These are phyloP conservation scores for Huntiella omanensis DNA, from an alignment of 2,329 filamentous ascomycete species.

Conservation along the genomic window DNA sequence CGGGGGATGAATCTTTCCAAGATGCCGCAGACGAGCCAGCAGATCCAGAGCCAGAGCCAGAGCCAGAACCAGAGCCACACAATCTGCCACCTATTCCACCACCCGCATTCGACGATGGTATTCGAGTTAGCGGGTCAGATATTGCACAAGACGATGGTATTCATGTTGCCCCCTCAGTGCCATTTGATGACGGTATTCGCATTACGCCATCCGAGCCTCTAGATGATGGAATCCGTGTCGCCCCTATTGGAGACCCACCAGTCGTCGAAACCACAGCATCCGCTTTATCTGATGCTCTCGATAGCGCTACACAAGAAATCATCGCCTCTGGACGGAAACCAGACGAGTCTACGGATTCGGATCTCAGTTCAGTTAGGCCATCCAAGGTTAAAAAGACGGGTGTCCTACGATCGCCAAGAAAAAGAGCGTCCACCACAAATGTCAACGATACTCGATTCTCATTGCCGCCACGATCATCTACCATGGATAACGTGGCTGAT, in stretches of 20 bases:
- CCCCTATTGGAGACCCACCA: slow-evolving; percentile 17
- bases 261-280: not conserved
- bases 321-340: no score
- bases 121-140: slow-evolving; percentile 13
- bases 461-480: not conserved
- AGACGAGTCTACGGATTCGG: not conserved
- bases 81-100: not conserved
- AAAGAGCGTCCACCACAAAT: not conserved
- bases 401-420: not conserved
- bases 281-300: not conserved
- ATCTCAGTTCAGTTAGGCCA: slow-evolving; percentile 1
- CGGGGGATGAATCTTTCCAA: no score
- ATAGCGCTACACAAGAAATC: not conserved
- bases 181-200: slow-evolving; percentile 25
- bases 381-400: slow-evolving; percentile 4
- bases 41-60: no score
- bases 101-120: slow-evolving; percentile 15
- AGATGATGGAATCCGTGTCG: slow-evolving; percentile 27
- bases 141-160: slow-evolving; percentile 2
- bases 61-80: not conserved
- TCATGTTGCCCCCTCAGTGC: not conserved
- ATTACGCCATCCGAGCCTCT: slow-evolving; percentile 19
- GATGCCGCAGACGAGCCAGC: no score
- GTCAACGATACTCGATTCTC: not conserved
- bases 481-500: not conserved